Evolutionary conservation across 2,329 filamentous ascomycete genomes (phyloP).

Genomic region (Fusarium continuum): DNA sequence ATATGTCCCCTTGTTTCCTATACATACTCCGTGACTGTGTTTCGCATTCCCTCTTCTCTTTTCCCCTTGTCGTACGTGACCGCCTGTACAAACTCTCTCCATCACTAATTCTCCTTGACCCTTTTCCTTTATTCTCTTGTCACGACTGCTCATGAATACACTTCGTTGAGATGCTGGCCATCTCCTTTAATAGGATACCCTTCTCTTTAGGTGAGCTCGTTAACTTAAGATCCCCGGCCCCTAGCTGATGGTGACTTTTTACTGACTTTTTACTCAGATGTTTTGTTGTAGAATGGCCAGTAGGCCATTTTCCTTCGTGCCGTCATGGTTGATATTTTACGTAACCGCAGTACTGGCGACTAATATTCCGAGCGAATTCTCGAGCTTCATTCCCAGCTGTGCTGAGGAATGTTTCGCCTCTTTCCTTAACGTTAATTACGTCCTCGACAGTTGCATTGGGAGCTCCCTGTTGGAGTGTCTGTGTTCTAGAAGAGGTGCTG

Average conservation of each 20-base stretch:
- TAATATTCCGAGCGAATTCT: constrained; percentile 51
- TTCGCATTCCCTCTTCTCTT: constrained; percentile 26
- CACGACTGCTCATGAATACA: constrained; percentile 39
- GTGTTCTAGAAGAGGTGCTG: constrained; percentile 66
- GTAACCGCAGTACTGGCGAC: constrained; percentile 42
- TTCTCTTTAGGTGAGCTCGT: constrained; percentile 40
- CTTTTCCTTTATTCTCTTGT: constrained; percentile 30
- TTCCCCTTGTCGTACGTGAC: constrained; percentile 22
- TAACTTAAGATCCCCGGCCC: not conserved
- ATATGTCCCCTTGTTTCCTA: constrained; percentile 29
- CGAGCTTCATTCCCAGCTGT: constrained; percentile 63
- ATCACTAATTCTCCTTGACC: constrained; percentile 10
- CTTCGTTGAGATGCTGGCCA: constrained; percentile 51
- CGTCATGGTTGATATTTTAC: constrained; percentile 47
- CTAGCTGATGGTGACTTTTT: too few species aligned
- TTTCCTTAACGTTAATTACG: constrained; percentile 70
- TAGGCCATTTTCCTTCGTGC: constrained; percentile 44
- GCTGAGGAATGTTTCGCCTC: constrained; percentile 68
- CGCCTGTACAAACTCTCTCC: constrained; percentile 5
- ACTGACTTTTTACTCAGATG: constrained; percentile 47
- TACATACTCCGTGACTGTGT: constrained; percentile 19
- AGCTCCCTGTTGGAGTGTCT: constrained; percentile 68
- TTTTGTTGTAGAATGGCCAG: constrained; percentile 55
- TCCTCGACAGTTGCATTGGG: constrained; percentile 57
- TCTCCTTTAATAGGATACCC: constrained; percentile 44